phyloP scores from a whole-genome alignment of 2,329 filamentous ascomycete genomes.

The Neopestalotiopsis clavispora region DNA sequence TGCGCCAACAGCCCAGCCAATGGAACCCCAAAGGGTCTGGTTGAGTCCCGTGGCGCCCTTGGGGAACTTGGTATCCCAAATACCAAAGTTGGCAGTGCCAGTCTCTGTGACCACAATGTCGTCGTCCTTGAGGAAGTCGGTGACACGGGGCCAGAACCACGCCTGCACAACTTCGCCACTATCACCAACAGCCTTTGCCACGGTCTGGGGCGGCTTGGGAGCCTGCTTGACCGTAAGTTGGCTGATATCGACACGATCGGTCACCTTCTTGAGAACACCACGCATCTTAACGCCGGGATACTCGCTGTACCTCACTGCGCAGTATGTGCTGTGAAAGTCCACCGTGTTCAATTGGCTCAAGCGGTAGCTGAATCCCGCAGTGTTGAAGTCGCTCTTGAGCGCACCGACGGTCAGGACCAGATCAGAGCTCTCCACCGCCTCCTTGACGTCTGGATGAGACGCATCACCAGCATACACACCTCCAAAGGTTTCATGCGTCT shows the following conservation, averaged over 20 bases:
- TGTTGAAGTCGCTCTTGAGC: slow-evolving; percentile 77
- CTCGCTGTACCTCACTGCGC: slow-evolving; percentile 76
- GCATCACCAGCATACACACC: slow-evolving; percentile 86
- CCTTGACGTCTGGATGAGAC: slow-evolving; percentile 67
- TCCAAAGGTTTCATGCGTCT: slow-evolving; percentile 75
- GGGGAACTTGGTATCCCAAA: slow-evolving; percentile 85
- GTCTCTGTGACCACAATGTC: slow-evolving; percentile 88
- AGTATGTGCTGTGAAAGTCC: slow-evolving; percentile 77
- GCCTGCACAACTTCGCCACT: slow-evolving; percentile 65
- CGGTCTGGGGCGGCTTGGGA: slow-evolving; percentile 55
- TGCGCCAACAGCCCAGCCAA: slow-evolving; percentile 65
- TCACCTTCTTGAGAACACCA: slow-evolving; percentile 75
- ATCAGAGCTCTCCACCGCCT: slow-evolving; percentile 71
- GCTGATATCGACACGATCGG: slow-evolving; percentile 60
- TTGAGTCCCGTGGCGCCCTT: slow-evolving; percentile 77
- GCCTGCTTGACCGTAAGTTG: slow-evolving; percentile 60
- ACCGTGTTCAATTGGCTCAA: slow-evolving; percentile 79
- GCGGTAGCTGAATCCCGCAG: slow-evolving; percentile 80
- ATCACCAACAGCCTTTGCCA: slow-evolving; percentile 43
- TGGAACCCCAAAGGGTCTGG: slow-evolving; percentile 76
- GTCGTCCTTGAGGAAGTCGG: slow-evolving; percentile 71
- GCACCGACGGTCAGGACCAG: slow-evolving; percentile 73
- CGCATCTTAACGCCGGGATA: slow-evolving; percentile 81
- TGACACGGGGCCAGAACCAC: slow-evolving; percentile 79
- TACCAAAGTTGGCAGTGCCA: slow-evolving; percentile 86